phyloP scores from a whole-genome alignment of 805 yeast genomes.

The Ogataea nitratoaversa region DNA sequence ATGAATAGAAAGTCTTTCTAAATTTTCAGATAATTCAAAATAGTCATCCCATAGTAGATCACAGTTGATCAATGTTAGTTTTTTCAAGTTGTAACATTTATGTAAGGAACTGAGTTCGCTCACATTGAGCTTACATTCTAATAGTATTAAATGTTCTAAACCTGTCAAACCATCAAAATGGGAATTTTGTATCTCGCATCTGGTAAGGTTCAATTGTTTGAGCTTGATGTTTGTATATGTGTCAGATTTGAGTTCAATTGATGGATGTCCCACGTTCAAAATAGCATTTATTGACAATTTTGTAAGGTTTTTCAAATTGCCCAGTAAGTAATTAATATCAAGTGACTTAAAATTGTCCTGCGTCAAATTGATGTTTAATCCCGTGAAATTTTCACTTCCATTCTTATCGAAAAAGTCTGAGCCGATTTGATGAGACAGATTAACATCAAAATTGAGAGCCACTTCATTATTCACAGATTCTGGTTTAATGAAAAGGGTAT shows the following conservation, averaged over 20 bases:
- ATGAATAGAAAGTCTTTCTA: conserved; percentile 15
- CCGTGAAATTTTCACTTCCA: conserved; percentile 8
- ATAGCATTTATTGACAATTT: conserved; percentile 14
- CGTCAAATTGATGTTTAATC: conserved; percentile 8
- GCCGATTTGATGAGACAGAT: conserved; percentile 1
- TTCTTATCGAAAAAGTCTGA: conserved; percentile 3
- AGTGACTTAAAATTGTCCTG: background rate
- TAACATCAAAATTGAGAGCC: conserved; percentile 5
- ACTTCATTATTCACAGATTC: background rate
- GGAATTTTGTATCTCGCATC: conserved; percentile 9
- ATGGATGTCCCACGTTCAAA: conserved; percentile 3
- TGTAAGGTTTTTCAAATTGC: conserved; percentile 7
- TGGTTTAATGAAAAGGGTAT: background rate
- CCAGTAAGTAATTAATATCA: conserved; percentile 12
- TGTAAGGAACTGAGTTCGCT: conserved; percentile 10
- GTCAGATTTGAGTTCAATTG: conserved; percentile 1
- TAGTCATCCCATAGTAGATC: conserved; percentile 14
- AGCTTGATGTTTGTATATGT: conserved; percentile 1
- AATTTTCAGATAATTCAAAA: conserved; percentile 15
- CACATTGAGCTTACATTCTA: conserved; percentile 15
- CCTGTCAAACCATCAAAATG: conserved; percentile 10
- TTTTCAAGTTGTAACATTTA: conserved; percentile 3
- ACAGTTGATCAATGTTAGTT: conserved; percentile 18
- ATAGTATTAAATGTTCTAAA: conserved; percentile 13
- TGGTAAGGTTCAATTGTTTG: conserved; percentile 11